Percentiles rank a stretch among this genome's conserved stretches.
phyloP scores from a whole-genome alignment of 2,329 filamentous ascomycete genomes.

The Aspergillus puulaauensis region DNA sequence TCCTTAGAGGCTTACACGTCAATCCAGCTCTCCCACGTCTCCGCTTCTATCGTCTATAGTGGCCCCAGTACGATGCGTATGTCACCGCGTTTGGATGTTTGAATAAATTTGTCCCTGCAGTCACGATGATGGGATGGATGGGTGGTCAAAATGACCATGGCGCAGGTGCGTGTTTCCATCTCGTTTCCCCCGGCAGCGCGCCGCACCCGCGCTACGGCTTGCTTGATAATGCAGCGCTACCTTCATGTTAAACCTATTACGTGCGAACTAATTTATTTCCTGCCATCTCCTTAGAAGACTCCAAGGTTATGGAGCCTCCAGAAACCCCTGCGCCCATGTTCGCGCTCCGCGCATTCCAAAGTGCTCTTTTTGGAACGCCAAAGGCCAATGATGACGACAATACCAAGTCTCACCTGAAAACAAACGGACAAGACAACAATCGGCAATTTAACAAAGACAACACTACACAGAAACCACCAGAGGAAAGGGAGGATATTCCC shows the following conservation, averaged over 20 bases:
- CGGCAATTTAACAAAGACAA: slow-evolving; percentile 24
- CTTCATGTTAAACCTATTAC: slow-evolving; percentile 4
- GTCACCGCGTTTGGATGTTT: slow-evolving; percentile 13
- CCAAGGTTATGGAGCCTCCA: slow-evolving; percentile 58
- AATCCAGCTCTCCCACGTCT: slow-evolving; percentile 13
- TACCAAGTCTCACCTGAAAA: slow-evolving; percentile 18
- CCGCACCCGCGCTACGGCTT: neutral
- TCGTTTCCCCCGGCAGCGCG: slow-evolving; percentile 10
- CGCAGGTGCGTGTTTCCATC: slow-evolving; percentile 27
- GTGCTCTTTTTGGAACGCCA: slow-evolving; percentile 64
- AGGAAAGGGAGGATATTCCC: slow-evolving; percentile 19
- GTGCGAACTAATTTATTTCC: slow-evolving; percentile 15
- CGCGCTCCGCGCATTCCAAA: slow-evolving; percentile 66
- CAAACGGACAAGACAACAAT: slow-evolving; percentile 15
- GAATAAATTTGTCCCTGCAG: slow-evolving; percentile 14
- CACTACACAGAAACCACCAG: slow-evolving; percentile 19
- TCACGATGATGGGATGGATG: slow-evolving; percentile 37
- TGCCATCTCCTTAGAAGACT: slow-evolving; percentile 36
- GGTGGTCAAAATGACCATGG: slow-evolving; percentile 29
- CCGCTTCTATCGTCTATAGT: slow-evolving; percentile 17
- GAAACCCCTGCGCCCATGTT: slow-evolving; percentile 68
- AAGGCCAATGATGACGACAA: slow-evolving; percentile 48
- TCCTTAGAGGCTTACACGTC: slow-evolving; percentile 30
- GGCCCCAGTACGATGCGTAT: slow-evolving; percentile 18
- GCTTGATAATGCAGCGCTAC: slow-evolving; percentile 13